Evolutionary conservation across 306 rosid species (phyloP), one percentile per base, ranked within the genome.

Genomic region (Leucaena leucocephala): DNA sequence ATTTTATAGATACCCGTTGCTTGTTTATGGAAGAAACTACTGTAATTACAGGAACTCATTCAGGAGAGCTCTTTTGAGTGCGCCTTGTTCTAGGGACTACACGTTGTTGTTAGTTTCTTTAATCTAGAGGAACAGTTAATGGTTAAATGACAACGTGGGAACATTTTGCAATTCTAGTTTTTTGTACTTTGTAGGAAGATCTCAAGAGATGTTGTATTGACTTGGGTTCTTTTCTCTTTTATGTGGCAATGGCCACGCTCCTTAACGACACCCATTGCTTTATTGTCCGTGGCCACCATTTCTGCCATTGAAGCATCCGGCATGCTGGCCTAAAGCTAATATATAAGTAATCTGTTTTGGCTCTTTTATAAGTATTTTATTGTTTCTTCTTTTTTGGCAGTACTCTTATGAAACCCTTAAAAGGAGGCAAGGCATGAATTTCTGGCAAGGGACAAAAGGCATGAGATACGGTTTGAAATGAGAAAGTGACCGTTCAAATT

Each of bases 391-490:
- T 79, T 71, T 72, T 67, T 75, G 74, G 82, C 87, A 82, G 78
- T 74, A 42, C 80, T 78, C 81, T 50, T 48, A 68, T 33, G 67
- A 61, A 27, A 85, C 84, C 91, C 91, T 77, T 77, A 52, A 33
- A 68, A 86, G 90, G 87, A 83, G 89, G 89, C 90, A 87, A 80
- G 76, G 88, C 91, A 90, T 88, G 90, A 87, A 87, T 80, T 90
- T 85, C 85, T 85, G 86, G 91, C 84, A 71, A 68, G 80, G 86
- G 88, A 88, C 91, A 82, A 87, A 87, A 88, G 80, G 91, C 86
- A 78, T 74, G 92, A 68, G 89, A 82, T 81, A 79, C 85, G 78
- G 85, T 89, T 83, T 54, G 55, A 62, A 82, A 78, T 73, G 80
- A 76, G 92, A 82, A 79, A 87, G 89, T 77, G 93, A 88, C 87